Evolutionary conservation across 768 basidiomycete genomes (phyloP).

Genomic region (Rhizopogon salebrosus): DNA sequence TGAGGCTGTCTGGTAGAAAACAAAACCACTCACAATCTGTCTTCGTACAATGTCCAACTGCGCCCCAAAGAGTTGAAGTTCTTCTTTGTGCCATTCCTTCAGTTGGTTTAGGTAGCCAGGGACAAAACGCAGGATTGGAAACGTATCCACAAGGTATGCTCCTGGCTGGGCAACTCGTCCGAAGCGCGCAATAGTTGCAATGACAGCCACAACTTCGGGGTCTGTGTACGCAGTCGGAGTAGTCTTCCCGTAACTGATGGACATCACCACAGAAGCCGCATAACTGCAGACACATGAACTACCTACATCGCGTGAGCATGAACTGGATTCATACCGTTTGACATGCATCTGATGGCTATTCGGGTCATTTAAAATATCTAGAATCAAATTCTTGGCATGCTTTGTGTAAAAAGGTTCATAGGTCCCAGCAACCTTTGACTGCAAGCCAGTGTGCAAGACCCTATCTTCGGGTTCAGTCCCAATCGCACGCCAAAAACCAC

Average conservation of each 20-base stretch:
- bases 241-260: slow-evolving; percentile 35
- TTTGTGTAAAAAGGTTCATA: slow-evolving; percentile 30
- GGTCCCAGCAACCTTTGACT: slow-evolving; percentile 24
- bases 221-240: slow-evolving; percentile 32
- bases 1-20: not conserved
- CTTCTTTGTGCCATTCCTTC: slow-evolving; percentile 43
- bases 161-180: slow-evolving; percentile 19
- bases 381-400: slow-evolving; percentile 27
- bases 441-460: slow-evolving; percentile 29
- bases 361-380: slow-evolving; percentile 31
- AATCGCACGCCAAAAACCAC: not conserved
- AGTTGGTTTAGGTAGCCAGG: slow-evolving; percentile 43
- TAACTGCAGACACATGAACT: slow-evolving; percentile 19
- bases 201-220: slow-evolving; percentile 28
- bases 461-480: slow-evolving; percentile 12
- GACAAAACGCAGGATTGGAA: slow-evolving; percentile 17
- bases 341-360: slow-evolving; percentile 28
- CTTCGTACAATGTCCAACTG: slow-evolving; percentile 26
- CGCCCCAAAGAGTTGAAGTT: slow-evolving; percentile 27
- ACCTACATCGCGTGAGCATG: too few relatives aligned
- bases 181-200: slow-evolving; percentile 20
- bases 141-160: slow-evolving; percentile 22
- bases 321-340: slow-evolving; percentile 18
- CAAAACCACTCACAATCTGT: slow-evolving; percentile 20
- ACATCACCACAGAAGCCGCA: slow-evolving; percentile 34